Evolutionary conservation across 768 basidiomycete genomes (phyloP), one percentile per base, ranked within the genome.

Genomic region (Mycena leptocephala): DNA sequence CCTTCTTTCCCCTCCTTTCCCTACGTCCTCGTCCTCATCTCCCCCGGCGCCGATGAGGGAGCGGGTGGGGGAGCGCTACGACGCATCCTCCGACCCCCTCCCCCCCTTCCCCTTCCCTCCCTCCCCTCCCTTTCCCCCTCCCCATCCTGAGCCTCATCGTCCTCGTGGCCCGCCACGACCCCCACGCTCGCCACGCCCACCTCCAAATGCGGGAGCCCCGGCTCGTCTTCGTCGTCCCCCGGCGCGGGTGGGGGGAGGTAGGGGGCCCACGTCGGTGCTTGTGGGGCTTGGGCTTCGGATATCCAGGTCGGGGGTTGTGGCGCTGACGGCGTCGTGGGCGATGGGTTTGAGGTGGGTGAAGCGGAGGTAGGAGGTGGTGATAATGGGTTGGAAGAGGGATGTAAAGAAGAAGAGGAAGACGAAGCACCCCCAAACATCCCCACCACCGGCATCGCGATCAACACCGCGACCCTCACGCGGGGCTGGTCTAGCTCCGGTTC

Each of bases 371-470:
- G n/a, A n/a, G 24, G 75, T 20, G 43, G 43, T 35, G 18, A 73
- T 70, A 22, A 80, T 3, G 76, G 58, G 66, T 6, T 43, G 43
- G 43, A 43, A 16, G 43, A 9, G 43, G 35, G 35, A 6, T 6
- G 13, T 9, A 14, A 18, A 43, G n/a, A n/a, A 3, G 58, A 37
- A 59, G 58, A 9, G 7, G 30, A 22, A 32, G 26, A 20, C 2
- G 43, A 20, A 22, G 43, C 24, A 16, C 3, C 55, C 18, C 62
- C 18, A 35, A 78, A 69, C 41, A 70, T 53, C 24, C 46, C 69
- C 41, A 69, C 75, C 13, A 73, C 70, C 24, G 89, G 89, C 89
- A 89, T 88, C 6, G 89, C 88, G 48, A 89, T 86, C 37, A 89
- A 81, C 22, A 89, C 87, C 0, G 86, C 85, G 35, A 89, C 83